Conservation (phyloP, 805 yeast genomes). For the Nakazawaea pomicola region DNA sequence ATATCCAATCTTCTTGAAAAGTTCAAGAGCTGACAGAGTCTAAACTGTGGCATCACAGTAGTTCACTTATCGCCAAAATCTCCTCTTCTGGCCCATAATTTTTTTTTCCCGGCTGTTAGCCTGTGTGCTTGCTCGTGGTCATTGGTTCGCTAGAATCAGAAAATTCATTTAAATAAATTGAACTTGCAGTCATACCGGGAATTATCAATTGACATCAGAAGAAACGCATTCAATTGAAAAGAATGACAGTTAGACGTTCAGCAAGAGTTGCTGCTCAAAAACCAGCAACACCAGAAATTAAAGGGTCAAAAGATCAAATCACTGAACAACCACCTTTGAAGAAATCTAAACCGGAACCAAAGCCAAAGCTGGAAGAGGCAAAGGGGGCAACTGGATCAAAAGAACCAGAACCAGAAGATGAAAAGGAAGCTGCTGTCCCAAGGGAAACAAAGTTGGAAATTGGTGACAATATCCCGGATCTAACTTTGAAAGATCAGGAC, state of each 20-base stretch:
- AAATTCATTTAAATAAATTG: no score
- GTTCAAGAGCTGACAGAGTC: no score
- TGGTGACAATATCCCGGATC: constrained; percentile 65
- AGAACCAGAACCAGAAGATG: neutral
- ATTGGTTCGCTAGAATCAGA: no score
- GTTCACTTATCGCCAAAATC: neutral
- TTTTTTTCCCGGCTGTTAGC: no score
- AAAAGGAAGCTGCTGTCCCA: neutral
- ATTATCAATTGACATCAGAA: no score
- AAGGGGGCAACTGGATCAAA: neutral
- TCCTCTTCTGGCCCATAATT: no score
- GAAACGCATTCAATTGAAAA: neutral
- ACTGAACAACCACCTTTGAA: neutral
- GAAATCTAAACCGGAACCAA: neutral
- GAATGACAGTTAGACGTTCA: constrained; percentile 10
- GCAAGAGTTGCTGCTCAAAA: constrained; percentile 12
- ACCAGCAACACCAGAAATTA: neutral
- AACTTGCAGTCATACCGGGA: no score
- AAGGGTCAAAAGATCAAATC: neutral
- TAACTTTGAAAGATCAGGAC: constrained; percentile 63
- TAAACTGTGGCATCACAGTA: no score
- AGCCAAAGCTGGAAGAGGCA: neutral
- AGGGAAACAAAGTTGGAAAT: no score
- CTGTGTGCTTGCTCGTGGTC: no score
- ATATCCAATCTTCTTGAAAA: no score